Conservation (phyloP, 2,329 filamentous ascomycete species). For the Microthyrium microscopicum region DNA sequence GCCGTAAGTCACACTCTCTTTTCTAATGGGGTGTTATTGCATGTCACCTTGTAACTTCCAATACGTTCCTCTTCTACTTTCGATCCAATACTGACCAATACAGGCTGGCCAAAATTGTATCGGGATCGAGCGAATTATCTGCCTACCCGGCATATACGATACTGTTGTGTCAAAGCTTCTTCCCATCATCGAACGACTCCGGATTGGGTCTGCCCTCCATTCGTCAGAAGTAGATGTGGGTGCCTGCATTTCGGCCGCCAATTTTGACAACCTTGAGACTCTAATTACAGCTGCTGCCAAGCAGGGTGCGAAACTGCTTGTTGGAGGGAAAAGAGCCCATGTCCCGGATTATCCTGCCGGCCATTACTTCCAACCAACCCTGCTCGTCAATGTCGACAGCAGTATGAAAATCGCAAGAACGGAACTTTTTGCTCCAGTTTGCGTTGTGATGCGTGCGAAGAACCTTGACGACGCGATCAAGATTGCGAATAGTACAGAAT, state of each 20-base stretch:
- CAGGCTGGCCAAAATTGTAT: conserved; percentile 97
- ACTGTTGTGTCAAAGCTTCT: conserved; percentile 53
- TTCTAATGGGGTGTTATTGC: no score
- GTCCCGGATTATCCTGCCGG: conserved; percentile 63
- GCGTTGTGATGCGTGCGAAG: conserved; percentile 62
- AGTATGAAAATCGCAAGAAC: conserved; percentile 76
- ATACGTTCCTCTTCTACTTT: no score
- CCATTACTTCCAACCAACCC: conserved; percentile 84
- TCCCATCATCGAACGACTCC: conserved; percentile 56
- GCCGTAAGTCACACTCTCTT: no score
- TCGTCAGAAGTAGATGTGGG: conserved; percentile 61
- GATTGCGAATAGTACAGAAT: conserved; percentile 70
- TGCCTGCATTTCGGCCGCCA: conserved; percentile 68
- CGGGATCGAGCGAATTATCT: conserved; percentile 69
- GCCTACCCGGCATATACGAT: conserved; percentile 44
- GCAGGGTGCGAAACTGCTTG: conserved; percentile 64
- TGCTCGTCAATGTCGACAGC: conserved; percentile 76
- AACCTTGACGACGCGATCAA: conserved; percentile 50
- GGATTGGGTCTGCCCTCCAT: conserved; percentile 54
- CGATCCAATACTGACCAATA: no score
- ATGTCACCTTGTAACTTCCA: no score
- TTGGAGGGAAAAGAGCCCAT: conserved; percentile 53
- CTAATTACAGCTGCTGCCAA: conserved; percentile 63
- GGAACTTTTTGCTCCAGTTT: conserved; percentile 86
- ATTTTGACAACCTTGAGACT: conserved; percentile 58